Conservation (phyloP, 148 eudicot species). For the Selenicereus undatus region DNA sequence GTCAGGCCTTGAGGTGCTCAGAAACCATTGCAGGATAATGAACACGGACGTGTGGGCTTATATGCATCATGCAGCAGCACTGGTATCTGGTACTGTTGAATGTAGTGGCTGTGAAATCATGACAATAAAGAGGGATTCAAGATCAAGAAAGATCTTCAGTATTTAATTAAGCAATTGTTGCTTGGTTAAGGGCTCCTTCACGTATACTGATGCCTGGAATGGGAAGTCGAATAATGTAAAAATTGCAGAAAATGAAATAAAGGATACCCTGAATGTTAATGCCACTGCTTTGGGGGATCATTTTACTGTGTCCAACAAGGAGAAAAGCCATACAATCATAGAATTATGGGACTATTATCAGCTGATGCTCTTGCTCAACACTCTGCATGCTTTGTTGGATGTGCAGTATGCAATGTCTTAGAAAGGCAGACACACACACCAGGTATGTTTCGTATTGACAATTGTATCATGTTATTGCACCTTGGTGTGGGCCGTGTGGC, state of each 20-base stretch:
- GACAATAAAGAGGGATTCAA: constrained; percentile 38
- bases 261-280: constrained; percentile 1
- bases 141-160: constrained; percentile 41
- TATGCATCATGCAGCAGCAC: constrained; percentile 9
- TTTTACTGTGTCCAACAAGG: constrained; percentile 39
- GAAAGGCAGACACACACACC: too few relatives aligned
- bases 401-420: constrained; percentile 54
- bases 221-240: constrained; percentile 54
- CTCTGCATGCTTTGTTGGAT: constrained; percentile 46
- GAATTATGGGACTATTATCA: constrained; percentile 45
- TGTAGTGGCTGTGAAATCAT: constrained; percentile 34
- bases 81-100: constrained; percentile 51
- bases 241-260: neutral
- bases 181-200: neutral
- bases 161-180: neutral
- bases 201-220: neutral
- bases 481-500: too few relatives aligned
- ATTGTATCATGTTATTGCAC: too few relatives aligned
- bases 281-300: constrained; percentile 22
- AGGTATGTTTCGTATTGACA: too few relatives aligned
- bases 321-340: constrained; percentile 51
- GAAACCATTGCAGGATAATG: constrained; percentile 46
- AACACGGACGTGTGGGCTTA: constrained; percentile 59
- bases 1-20: constrained; percentile 47
- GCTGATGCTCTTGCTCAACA: constrained; percentile 52